Evolutionary conservation across 1,139 yeast genomes (phyloP).

Genomic region (Diutina mesorugosa): DNA sequence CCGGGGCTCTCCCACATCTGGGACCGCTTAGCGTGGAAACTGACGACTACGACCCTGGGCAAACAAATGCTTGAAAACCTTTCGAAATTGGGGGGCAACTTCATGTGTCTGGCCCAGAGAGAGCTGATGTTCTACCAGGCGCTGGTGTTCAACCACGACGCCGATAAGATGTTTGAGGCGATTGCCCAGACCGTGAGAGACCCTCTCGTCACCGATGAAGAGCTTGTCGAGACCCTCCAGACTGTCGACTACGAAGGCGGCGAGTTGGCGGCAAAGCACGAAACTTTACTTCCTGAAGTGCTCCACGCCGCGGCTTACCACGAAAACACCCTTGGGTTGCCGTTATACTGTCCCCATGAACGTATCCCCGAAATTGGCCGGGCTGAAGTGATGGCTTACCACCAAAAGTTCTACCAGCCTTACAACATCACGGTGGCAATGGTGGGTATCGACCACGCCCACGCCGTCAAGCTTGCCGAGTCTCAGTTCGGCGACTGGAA

Average conservation of each 20-base stretch:
- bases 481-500: conserved; percentile 55
- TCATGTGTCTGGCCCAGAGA: conserved; percentile 86
- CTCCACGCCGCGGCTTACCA: conserved; percentile 73
- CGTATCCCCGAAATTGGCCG: conserved; percentile 6
- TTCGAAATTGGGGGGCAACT: conserved; percentile 83
- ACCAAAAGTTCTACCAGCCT: conserved; percentile 62
- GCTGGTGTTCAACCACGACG: conserved; percentile 78
- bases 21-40: conserved; percentile 81
- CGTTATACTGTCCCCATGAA: conserved; percentile 22
- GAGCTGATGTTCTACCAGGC: conserved; percentile 92
- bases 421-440: conserved; percentile 77
- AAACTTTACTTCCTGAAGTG: conserved; percentile 73
- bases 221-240: conserved; percentile 58
- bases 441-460: conserved; percentile 69
- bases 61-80: conserved; percentile 63
- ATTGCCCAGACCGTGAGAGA: conserved; percentile 68
- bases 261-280: conserved; percentile 79
- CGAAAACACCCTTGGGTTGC: conserved; percentile 70
- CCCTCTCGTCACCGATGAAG: conserved; percentile 59
- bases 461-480: conserved; percentile 54
- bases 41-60: conserved; percentile 53
- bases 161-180: conserved; percentile 68
- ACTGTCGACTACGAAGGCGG: conserved; percentile 75
- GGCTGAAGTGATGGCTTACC: conserved; percentile 27
- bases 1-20: conserved; percentile 72